Evolutionary conservation across 2,329 filamentous ascomycete genomes (phyloP).

Genomic region (Penicillium hordei): DNA sequence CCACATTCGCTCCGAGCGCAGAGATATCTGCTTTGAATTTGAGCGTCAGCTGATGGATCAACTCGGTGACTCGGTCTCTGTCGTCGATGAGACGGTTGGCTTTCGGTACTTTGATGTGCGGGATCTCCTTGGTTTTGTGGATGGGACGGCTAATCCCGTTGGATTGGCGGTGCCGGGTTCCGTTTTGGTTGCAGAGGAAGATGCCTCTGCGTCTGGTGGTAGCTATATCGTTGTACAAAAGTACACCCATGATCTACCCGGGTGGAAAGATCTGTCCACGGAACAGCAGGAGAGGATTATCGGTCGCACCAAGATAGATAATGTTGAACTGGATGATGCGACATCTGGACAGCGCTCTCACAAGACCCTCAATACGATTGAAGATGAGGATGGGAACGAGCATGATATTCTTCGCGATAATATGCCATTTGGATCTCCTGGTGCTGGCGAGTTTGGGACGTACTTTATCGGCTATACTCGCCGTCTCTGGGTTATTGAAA

Average conservation of each 20-base stretch:
- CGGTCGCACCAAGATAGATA: slow-evolving; percentile 59
- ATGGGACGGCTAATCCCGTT: slow-evolving; percentile 60
- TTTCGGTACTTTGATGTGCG: slow-evolving; percentile 62
- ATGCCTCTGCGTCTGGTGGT: slow-evolving; percentile 47
- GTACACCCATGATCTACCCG: slow-evolving; percentile 55
- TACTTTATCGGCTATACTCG: slow-evolving; percentile 28
- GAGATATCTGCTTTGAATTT: slow-evolving; percentile 61
- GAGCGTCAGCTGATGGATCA: slow-evolving; percentile 55
- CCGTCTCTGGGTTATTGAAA: slow-evolving; percentile 56
- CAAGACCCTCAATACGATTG: slow-evolving; percentile 57
- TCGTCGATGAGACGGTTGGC: slow-evolving; percentile 56
- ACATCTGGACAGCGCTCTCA: slow-evolving; percentile 51
- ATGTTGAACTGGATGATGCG: slow-evolving; percentile 57
- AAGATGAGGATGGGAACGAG: slow-evolving; percentile 53
- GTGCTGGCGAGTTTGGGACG: slow-evolving; percentile 18
- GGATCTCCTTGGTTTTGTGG: slow-evolving; percentile 60
- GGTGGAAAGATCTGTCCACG: slow-evolving; percentile 49
- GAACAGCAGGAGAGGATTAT: slow-evolving; percentile 59
- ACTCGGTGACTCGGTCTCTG: slow-evolving; percentile 49
- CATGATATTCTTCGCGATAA: slow-evolving; percentile 58
- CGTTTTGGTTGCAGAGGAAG: slow-evolving; percentile 46
- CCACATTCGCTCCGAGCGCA: slow-evolving; percentile 58
- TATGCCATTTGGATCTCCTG: slow-evolving; percentile 61
- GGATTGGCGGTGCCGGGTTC: slow-evolving; percentile 47
- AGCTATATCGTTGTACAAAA: slow-evolving; percentile 63